These are phyloP conservation scores for Gloeopeniophorella convolvens DNA, from an alignment of 768 basidiomycete species.

Conservation along the genomic window DNA sequence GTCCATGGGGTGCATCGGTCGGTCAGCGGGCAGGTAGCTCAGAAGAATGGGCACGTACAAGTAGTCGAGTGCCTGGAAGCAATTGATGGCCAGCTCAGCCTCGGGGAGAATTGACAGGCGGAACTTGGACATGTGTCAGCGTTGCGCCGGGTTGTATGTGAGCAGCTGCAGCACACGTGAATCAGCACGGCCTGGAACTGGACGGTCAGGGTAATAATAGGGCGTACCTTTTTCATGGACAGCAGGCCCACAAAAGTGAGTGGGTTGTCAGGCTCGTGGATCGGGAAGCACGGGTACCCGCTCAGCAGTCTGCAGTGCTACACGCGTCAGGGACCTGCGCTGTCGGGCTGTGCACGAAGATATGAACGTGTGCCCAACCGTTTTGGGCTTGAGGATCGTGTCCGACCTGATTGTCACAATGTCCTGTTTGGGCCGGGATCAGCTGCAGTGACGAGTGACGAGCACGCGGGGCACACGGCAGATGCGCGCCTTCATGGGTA, in stretches of 20 bases:
- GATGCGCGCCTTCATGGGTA: conserved; percentile 40
- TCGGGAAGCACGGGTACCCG: conserved; percentile 89
- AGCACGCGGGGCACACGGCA: too few species aligned
- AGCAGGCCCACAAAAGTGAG: conserved; percentile 74
- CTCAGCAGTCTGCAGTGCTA: conserved; percentile 47
- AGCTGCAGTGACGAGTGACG: too few species aligned
- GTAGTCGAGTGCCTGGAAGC: conserved; percentile 92
- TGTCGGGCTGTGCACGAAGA: neutral
- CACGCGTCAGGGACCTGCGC: neutral
- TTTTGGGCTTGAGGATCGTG: conserved; percentile 68
- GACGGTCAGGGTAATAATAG: too few species aligned
- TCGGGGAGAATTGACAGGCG: conserved; percentile 82
- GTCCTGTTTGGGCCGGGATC: conserved; percentile 46
- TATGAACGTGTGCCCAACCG: conserved; percentile 68
- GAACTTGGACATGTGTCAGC: conserved; percentile 67
- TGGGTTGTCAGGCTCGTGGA: conserved; percentile 67
- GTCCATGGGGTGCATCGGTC: too few species aligned
- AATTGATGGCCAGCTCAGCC: conserved; percentile 82
- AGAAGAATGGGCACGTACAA: too few species aligned
- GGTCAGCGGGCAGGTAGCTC: too few species aligned
- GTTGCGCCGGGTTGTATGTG: conserved; percentile 80
- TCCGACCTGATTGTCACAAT: conserved; percentile 76
- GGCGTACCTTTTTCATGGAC: conserved; percentile 70
- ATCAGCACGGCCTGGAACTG: too few species aligned
- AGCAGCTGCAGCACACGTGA: too few species aligned